phyloP scores from a whole-genome alignment of 345 rosid species.

The Raphanus raphanistrum region DNA sequence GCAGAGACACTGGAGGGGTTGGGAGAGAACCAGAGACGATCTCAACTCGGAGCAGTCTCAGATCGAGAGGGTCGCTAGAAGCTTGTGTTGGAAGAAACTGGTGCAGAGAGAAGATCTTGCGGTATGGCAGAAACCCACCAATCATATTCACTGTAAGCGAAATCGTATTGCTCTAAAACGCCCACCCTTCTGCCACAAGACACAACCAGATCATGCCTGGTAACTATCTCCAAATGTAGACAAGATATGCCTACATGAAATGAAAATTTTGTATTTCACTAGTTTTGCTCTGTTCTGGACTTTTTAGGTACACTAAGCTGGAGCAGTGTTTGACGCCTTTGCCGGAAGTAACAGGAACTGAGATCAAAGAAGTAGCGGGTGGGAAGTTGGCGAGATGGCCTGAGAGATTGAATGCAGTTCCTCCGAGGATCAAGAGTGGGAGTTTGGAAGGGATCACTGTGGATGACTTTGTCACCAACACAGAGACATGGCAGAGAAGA shows the following conservation, averaged over 20 bases:
- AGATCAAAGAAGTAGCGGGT: conserved; percentile 56
- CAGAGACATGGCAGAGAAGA: conserved; percentile 66
- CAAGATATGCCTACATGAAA: conserved; percentile 7
- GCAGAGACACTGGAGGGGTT: conserved; percentile 76
- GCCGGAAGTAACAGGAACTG: conserved; percentile 63
- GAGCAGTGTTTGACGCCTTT: conserved; percentile 75
- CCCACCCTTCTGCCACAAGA: conserved; percentile 62
- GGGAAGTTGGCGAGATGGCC: conserved; percentile 77
- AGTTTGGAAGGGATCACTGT: conserved; percentile 55
- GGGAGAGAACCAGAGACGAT: conserved; percentile 65
- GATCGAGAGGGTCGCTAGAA: conserved; percentile 62
- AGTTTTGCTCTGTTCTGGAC: not conserved
- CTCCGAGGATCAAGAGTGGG: conserved; percentile 74
- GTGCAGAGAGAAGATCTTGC: conserved; percentile 65
- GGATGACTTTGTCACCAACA: conserved; percentile 47
- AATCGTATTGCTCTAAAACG: conserved; percentile 54
- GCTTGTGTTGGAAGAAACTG: conserved; percentile 84
- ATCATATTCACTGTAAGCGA: conserved; percentile 73
- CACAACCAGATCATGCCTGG: conserved; percentile 82
- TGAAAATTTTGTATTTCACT: not conserved
- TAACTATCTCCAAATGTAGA: conserved; percentile 30
- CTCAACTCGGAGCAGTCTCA: conserved; percentile 56
- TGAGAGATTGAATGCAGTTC: conserved; percentile 62
- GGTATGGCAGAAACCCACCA: conserved; percentile 84
- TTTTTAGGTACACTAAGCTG: conserved; percentile 72